Percentiles rank a stretch among this genome's conserved stretches.
phyloP scores from a whole-genome alignment of 768 basidiomycete species.

The Boletus huronensis region DNA sequence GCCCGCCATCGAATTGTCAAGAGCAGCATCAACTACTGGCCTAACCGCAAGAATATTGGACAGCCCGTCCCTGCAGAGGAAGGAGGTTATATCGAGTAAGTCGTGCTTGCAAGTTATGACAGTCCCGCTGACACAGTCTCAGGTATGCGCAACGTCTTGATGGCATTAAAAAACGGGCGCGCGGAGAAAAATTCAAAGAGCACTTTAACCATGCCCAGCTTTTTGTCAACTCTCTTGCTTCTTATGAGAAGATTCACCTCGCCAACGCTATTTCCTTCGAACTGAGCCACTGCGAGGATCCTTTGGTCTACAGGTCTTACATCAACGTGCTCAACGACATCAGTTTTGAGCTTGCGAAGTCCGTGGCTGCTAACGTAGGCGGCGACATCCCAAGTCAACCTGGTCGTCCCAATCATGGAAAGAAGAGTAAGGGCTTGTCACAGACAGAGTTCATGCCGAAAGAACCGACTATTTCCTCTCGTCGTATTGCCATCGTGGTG shows the following conservation, averaged over 20 bases:
- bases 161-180: conserved; percentile 57
- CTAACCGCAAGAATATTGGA: conserved; percentile 60
- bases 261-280: conserved; percentile 74
- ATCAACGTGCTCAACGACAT: conserved; percentile 68
- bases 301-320: conserved; percentile 63
- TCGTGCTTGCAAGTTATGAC: neutral
- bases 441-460: conserved; percentile 55
- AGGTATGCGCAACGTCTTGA: conserved; percentile 49
- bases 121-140: conserved; percentile 7
- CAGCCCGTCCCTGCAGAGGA: conserved; percentile 45
- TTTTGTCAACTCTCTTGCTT: conserved; percentile 78
- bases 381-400: conserved; percentile 53
- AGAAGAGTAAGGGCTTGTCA: conserved; percentile 52
- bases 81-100: conserved; percentile 61
- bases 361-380: conserved; percentile 64
- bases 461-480: conserved; percentile 54
- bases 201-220: conserved; percentile 70
- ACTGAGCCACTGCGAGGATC: conserved; percentile 79
- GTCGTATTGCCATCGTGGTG: conserved; percentile 74
- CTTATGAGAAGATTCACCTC: conserved; percentile 70
- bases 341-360: conserved; percentile 66
- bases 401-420: conserved; percentile 53
- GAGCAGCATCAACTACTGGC: conserved; percentile 73
- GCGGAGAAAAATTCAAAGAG: conserved; percentile 75
- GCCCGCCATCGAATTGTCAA: conserved; percentile 55